Base-by-base conservation (phyloP, 805 yeast species). In the Candida sakaeoensis region DNA sequence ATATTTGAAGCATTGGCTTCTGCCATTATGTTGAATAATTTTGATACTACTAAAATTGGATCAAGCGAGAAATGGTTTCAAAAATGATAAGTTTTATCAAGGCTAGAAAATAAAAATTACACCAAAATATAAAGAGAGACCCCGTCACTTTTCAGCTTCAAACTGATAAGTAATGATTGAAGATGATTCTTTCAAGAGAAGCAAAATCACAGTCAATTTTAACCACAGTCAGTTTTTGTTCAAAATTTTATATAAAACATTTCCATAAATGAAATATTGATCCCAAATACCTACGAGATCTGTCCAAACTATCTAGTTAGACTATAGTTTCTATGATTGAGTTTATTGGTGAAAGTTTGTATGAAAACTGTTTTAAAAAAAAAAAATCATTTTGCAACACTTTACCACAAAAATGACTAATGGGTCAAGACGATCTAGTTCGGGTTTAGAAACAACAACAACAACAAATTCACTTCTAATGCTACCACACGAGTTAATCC, bases 1-100 rank as follows among this genome's bases (percentile, higher is more conserved):
- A 65, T 53, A 38, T 48, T 49, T 19, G 63, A 52, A 31, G 65
- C 58, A 42, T 48, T 38, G 14, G 47, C 47, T 25, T 50, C 55
- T 25, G 43, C 14, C 48, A 46, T 44, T 36, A 25, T 6, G 22
- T 21, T 33, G 16, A n/a, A 4, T 34, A 25, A 34, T 22, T 34
- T 24, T 13, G 13, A 25, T 16, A 21, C 22, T 5, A 8, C 12
- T 33, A n/a, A n/a, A n/a, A n/a, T n/a, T n/a, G n/a, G n/a, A n/a
- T 12, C 9, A 18, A 34, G 37, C 37, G 37, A 34, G 37, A 34
- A 31, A 3, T 5, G 25, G 10, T 31, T 12, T n/a, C n/a, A 25
- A 25, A 10, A 10, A 25, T 7, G n/a, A n/a, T n/a, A n/a, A n/a
- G n/a, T n/a, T n/a, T n/a, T n/a, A 21, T 21, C 24, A 21, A 21